Percentiles rank a stretch among this genome's conserved stretches.
These are phyloP conservation scores for Mortierella sp. DNA, from an alignment of 371 early-diverging fungal species.

Conservation along the genomic window DNA sequence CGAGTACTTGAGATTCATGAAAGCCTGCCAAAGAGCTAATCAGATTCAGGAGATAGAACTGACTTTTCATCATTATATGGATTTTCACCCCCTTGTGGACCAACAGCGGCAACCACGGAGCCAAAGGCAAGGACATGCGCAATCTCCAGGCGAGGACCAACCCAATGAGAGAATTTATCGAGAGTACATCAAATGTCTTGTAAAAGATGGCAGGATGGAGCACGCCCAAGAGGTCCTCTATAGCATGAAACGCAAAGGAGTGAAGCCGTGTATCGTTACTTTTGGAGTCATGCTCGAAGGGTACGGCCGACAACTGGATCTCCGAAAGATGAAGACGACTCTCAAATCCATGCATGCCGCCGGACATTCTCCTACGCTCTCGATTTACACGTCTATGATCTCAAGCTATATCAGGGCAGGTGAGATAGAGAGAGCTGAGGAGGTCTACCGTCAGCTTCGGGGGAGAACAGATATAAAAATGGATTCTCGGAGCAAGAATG, in stretches of 20 bases:
- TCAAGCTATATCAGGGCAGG: conserved; percentile 34
- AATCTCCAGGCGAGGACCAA: not conserved
- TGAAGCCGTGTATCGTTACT: conserved; percentile 18
- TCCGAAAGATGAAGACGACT: conserved; percentile 16
- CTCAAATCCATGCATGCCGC: conserved; percentile 18
- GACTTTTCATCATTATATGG: conserved; percentile 42
- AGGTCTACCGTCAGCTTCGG: conserved; percentile 26
- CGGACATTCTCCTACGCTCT: conserved; percentile 24
- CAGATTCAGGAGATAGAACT: conserved; percentile 34
- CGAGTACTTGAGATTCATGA: conserved; percentile 44
- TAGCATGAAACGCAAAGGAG: conserved; percentile 35
- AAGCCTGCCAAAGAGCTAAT: conserved; percentile 20
- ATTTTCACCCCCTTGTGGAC: conserved; percentile 1
- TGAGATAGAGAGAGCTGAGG: conserved; percentile 24
- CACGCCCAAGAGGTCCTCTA: conserved; percentile 45
- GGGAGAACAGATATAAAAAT: conserved; percentile 15
- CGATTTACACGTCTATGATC: conserved; percentile 47
- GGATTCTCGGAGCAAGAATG: conserved; percentile 34
- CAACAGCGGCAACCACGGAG: not conserved
- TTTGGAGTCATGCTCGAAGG: conserved; percentile 44
- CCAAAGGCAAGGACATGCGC: not conserved
- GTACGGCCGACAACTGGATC: conserved; percentile 34
- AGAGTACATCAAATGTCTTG: conserved; percentile 40
- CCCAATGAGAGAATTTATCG: conserved; percentile 33
- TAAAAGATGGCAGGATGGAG: conserved; percentile 32